Evolutionary conservation across 768 basidiomycete genomes (phyloP).

Genomic region (Phylloporus scabripes): DNA sequence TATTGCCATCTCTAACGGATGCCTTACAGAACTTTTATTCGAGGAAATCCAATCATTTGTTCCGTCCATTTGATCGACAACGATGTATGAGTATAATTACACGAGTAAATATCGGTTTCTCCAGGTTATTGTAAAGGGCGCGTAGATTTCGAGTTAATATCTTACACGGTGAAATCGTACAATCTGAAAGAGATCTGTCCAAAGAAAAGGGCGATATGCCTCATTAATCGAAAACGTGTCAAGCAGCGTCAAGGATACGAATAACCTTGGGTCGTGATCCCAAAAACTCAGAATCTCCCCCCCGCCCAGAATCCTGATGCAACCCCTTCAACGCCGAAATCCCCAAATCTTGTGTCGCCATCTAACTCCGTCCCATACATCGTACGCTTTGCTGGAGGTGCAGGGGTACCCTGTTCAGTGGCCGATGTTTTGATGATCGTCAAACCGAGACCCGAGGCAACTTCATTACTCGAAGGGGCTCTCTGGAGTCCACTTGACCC

Average conservation of each 20-base stretch:
- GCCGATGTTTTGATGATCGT: conserved; percentile 34
- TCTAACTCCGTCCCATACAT: conserved; percentile 85
- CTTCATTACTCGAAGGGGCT: conserved; percentile 40
- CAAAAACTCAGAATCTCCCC: conserved; percentile 35
- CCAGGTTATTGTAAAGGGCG: neutral
- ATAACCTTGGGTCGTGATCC: neutral
- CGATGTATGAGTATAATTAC: neutral
- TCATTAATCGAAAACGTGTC: conserved; percentile 7
- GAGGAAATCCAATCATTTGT: conserved; percentile 78
- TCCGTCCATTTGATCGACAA: conserved; percentile 47
- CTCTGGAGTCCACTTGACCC: conserved; percentile 27
- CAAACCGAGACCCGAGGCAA: conserved; percentile 42
- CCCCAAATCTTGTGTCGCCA: conserved; percentile 77
- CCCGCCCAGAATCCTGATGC: conserved; percentile 67
- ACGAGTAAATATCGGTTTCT: neutral
- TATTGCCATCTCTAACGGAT: conserved; percentile 7
- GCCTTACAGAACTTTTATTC: conserved; percentile 55
- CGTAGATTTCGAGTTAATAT: conserved; percentile 9
- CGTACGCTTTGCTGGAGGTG: conserved; percentile 52
- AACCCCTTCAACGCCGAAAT: conserved; percentile 76
- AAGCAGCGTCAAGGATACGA: conserved; percentile 7
- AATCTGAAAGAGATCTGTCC: neutral
- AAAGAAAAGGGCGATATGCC: conserved; percentile 2
- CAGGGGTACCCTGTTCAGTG: conserved; percentile 38
- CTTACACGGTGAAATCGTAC: conserved; percentile 20